Evolutionary conservation across 129 eudicot genomes (phyloP), one percentile per base, ranked within the genome.

Genomic region (Kitagawia praeruptora): DNA sequence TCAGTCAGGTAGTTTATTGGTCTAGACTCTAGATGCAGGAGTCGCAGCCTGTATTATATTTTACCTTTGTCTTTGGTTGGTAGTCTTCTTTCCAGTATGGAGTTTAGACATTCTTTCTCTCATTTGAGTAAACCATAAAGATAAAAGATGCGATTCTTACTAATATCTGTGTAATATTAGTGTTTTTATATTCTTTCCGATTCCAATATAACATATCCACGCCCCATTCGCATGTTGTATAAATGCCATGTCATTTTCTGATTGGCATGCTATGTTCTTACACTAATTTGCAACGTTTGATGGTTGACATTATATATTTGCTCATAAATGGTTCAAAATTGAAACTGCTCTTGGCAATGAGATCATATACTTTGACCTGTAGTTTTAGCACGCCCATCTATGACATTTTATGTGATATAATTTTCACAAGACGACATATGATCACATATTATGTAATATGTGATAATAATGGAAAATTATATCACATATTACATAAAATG

Each of bases 1-100:
- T 91, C 40, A 89, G 92, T 85, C 92, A 91, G 97, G 97, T 91
- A 81, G 67, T 64, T 78, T 53, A 42, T 23, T 45, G 39, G 48
- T 74, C 4, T 16, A 13, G 31, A 8, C 46, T 74, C 4, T 16
- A 13, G 31, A 8, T 74, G 58, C 38, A 46, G 19, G 31, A 42
- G 38, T 23, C n/a, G 38, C 27, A n/a, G 70, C 27, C 15, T 63
- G 16, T 27, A 27, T n/a, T n/a, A n/a, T n/a, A n/a, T 4, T 10
- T 63, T 63, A 8, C 13, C 11, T 27, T 2, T 9, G 38, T 28
- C 13, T 63, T 61, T 61, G 34, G 69, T 61, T 61, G 69, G 37
- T 61, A 70, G 31, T 19, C 46, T 19, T 39, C 13, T 41, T 21
- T 41, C 19, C 75, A 6, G 13, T 40, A 40, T 38, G 39, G 9